Conservation (phyloP, 169 alveolate genomes). For the Plasmodium relictum region DNA sequence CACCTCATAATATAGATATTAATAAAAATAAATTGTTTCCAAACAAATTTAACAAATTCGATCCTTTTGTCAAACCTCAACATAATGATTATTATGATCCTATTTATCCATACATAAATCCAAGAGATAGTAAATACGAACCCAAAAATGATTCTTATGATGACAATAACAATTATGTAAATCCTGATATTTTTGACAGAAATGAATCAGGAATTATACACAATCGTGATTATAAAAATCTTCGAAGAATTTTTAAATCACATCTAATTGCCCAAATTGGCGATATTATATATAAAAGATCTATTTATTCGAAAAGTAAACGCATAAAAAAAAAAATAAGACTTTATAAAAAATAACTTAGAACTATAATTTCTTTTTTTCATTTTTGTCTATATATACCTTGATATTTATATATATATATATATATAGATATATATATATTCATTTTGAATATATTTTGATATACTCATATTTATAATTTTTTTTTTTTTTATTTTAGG, state of each 20-base stretch:
- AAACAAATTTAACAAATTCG: neutral
- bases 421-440: neutral
- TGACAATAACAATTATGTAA: neutral
- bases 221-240: neutral
- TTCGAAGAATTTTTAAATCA: constrained; percentile 6
- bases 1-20: neutral
- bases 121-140: neutral
- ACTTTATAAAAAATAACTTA: no score
- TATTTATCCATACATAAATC: neutral
- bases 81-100: neutral
- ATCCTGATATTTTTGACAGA: neutral
- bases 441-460: neutral
- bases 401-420: neutral
- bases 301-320: constrained; percentile 21
- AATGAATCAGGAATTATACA: constrained; percentile 2
- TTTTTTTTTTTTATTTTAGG: constrained; percentile 12
- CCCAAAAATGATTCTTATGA: constrained; percentile 2
- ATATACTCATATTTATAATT: neutral
- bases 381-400: no score
- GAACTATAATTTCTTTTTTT: no score
- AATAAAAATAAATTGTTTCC: neutral
- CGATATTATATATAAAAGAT: constrained; percentile 16
- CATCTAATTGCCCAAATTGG: constrained; percentile 12
- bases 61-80: constrained; percentile 15
- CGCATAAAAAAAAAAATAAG: no score